Conservation (phyloP, 2,329 filamentous ascomycete species). For the Hansfordia pulvinata region DNA sequence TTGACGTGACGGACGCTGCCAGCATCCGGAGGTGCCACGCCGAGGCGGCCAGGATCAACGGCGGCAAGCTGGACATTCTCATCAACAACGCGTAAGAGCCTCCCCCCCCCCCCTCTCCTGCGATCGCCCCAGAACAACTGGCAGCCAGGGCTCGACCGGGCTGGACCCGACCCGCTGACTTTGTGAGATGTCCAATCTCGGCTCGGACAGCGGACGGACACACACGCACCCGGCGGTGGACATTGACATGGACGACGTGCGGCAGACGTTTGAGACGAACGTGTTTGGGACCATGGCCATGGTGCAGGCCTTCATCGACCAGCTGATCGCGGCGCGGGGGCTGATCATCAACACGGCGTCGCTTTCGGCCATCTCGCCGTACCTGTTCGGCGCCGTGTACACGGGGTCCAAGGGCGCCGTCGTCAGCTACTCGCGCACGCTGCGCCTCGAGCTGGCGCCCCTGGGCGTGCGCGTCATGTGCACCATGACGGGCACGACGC, state of each 20-base stretch:
- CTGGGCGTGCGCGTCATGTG: slow-evolving; percentile 44
- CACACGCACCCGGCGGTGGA: slow-evolving; percentile 38
- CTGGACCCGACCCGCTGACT: neutral
- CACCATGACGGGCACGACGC: slow-evolving; percentile 38
- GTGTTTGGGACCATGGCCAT: slow-evolving; percentile 44
- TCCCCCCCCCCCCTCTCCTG: neutral
- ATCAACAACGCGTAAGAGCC: slow-evolving; percentile 42
- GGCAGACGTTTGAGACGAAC: slow-evolving; percentile 40
- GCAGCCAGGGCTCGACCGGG: too few relatives aligned
- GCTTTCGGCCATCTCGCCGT: slow-evolving; percentile 32
- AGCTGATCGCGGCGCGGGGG: slow-evolving; percentile 34
- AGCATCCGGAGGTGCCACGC: slow-evolving; percentile 35
- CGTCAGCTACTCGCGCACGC: slow-evolving; percentile 34
- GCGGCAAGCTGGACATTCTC: slow-evolving; percentile 40
- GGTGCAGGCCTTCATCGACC: slow-evolving; percentile 32
- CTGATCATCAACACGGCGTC: slow-evolving; percentile 43
- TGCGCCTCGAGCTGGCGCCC: slow-evolving; percentile 38
- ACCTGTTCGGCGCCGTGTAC: slow-evolving; percentile 39
- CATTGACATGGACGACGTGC: slow-evolving; percentile 36
- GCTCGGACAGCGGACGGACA: slow-evolving; percentile 27
- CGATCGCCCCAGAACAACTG: too few relatives aligned
- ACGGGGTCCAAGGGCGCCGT: slow-evolving; percentile 42
- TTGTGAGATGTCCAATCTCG: too few relatives aligned
- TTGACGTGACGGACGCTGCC: slow-evolving; percentile 38
- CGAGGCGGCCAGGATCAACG: slow-evolving; percentile 31